Base-by-base conservation (phyloP, 257 asterid genomes). In the Solanum habrochaites region DNA sequence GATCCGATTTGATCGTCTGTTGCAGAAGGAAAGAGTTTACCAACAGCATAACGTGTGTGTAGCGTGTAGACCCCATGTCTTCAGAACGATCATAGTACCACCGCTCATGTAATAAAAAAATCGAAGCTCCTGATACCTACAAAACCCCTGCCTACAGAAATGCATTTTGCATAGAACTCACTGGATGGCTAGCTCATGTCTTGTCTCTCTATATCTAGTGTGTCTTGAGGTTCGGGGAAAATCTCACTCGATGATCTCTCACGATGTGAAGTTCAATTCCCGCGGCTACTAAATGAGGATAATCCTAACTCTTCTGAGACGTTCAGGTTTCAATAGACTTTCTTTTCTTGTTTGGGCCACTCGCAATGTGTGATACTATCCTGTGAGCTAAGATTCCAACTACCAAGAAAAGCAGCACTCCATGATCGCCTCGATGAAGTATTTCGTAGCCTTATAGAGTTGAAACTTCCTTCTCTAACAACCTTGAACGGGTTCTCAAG, bases 401-500 rank as follows among this genome's bases (percentile, higher is more conserved):
- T 91, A 39, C 93, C 92, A 20, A 92, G 92, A 27, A 94, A 77
- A 11, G 97, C 94, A 86, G 91, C 89, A 15, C 90, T 90, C 98
- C 96, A 93, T 0, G 94, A 90, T 58, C 62, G 89, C 73, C 91
- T 90, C 12, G 94, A 90, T 67, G 94, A 92, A 11, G 89, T 86
- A 7, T 89, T 88, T 85, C 93, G 87, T 45, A 94, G 86, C 86
- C 87, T 86, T 27, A 77, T 92, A 3, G 95, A 92, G 88, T 93
- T 89, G 85, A 90, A 91, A 83, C 86, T 91, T 85, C 92, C 95
- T 40, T 92, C 92, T 75, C 96, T 92, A 14, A 93, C 93, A 45
- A 95, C 95, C 91, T 93, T 95, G 47, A 95, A 92, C 39, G 98
- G 97, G 85, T 93, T 95, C 75, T 95, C 97, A 77, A 95, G 90